A percentile compares a stretch with the other conserved stretches of the same genome.
Evolutionary conservation across 805 yeast species (phyloP).

Genomic region (Teunomyces kruisii): DNA sequence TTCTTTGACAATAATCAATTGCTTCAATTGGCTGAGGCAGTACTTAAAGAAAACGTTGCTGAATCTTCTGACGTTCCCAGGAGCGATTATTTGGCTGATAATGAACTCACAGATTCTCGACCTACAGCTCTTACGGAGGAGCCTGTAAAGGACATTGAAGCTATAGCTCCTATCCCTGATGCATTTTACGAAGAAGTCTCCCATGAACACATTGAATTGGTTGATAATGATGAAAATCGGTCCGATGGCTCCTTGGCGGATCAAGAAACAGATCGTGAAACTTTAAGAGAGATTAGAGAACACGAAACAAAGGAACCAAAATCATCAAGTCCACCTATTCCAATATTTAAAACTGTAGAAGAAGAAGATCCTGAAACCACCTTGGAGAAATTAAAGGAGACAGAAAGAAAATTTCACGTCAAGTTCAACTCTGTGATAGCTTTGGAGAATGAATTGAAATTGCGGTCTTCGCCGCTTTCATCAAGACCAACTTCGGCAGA

Average conservation of each 20-base stretch:
- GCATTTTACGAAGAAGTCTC: conserved; percentile 17
- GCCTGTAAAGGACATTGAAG: neutral
- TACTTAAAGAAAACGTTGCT: conserved; percentile 3
- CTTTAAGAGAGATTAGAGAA: conserved; percentile 6
- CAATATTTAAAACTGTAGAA: conserved; percentile 26
- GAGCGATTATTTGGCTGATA: conserved; percentile 12
- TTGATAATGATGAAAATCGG: conserved; percentile 16
- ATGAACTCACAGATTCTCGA: conserved; percentile 15
- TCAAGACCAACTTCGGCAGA: conserved; percentile 2
- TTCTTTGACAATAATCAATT: neutral
- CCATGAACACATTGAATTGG: neutral
- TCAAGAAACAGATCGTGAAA: conserved; percentile 11
- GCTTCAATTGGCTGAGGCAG: conserved; percentile 1
- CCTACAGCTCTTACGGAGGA: neutral
- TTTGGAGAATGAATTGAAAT: conserved; percentile 16
- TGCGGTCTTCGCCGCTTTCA: conserved; percentile 4
- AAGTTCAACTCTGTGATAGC: conserved; percentile 19
- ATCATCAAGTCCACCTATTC: conserved; percentile 15
- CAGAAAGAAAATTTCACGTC: conserved; percentile 24
- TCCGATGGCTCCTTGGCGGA: conserved; percentile 21
- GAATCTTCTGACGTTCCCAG: neutral
- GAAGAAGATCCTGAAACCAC: conserved; percentile 25
- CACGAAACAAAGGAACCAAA: conserved; percentile 6
- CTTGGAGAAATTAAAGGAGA: conserved; percentile 19
- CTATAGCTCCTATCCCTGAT: conserved; percentile 12